A percentile compares a stretch with the other conserved stretches of the same genome.
Evolutionary conservation across 1,284 basidiomycete species (phyloP).

Genomic region (Paramarasmius palmivorus): DNA sequence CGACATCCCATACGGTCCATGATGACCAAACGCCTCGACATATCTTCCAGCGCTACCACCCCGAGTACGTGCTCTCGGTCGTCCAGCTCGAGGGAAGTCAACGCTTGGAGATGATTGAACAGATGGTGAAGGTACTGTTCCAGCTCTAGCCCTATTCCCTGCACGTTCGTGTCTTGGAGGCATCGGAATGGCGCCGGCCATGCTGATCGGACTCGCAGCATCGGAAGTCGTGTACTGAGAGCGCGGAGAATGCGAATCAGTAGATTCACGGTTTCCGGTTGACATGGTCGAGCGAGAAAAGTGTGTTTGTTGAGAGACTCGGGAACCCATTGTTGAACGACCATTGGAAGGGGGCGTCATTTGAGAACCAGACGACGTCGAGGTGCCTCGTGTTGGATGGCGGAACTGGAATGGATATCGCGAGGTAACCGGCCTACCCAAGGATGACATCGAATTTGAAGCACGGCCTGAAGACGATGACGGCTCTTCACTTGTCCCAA

Average conservation of each 20-base stretch:
- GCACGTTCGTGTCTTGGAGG: conserved; percentile 68
- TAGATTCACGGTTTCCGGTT: conserved; percentile 58
- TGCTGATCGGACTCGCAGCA: conserved; percentile 32
- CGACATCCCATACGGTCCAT: conserved; percentile 18
- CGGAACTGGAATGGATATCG: conserved; percentile 73
- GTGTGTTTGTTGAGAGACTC: conserved; percentile 46
- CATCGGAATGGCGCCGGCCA: conserved; percentile 61
- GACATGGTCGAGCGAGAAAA: conserved; percentile 27
- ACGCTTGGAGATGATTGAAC: conserved; percentile 45
- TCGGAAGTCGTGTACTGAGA: conserved; percentile 29
- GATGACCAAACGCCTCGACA: conserved; percentile 16
- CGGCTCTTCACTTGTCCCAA: conserved; percentile 39
- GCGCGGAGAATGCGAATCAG: conserved; percentile 48
- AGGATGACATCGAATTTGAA: conserved; percentile 76
- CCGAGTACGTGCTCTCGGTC: conserved; percentile 27
- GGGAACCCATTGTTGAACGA: conserved; percentile 38
- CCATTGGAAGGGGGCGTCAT: conserved; percentile 30
- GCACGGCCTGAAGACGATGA: conserved; percentile 51
- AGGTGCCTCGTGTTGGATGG: conserved; percentile 44
- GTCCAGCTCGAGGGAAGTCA: conserved; percentile 35
- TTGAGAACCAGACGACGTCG: conserved; percentile 37
- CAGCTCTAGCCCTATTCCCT: conserved; percentile 44
- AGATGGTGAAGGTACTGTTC: conserved; percentile 44
- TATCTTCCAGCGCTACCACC: conserved; percentile 44
- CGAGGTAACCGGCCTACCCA: conserved; percentile 71